Evolutionary conservation across 352 stramenopile genomes (phyloP), one percentile per base, ranked within the genome.

Genomic region (Globisporangium cederbergense): DNA sequence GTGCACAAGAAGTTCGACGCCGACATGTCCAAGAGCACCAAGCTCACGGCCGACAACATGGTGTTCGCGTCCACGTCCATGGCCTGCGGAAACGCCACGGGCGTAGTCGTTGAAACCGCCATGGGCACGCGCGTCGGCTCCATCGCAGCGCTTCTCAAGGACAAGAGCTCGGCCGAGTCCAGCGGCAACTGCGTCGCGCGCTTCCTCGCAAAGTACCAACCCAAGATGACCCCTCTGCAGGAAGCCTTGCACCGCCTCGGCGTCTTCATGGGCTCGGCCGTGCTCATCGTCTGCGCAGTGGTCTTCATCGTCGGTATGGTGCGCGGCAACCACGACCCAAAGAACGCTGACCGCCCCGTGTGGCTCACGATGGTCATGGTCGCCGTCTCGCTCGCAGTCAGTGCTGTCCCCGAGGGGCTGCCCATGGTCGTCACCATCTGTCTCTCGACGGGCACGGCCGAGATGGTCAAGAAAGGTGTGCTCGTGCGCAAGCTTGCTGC

Each of bases 201-300:
- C 0, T 75, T 63, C 55, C 52, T 78, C 8, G 64, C 57, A 16
- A 67, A 74, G 46, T 75, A 74, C 60, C 59, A 75, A 20, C 63
- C 72, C 10, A 79, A 80, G 60, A 70, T 80, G 68, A 97, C 90
- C 25, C 92, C 92, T n/a, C 74, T 98, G 5, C 90, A 97, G 71
- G 61, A 89, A n/a, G 62, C 72, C 51, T 96, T 99, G 76, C 95
- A 98, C 80, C 86, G 93, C 38, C 81, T 99, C 45, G 93, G 94
- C 30, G 74, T 98, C 11, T 91, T 89, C 58, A 89, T 93, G 67
- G 74, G 91, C 5, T 90, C 79, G 45, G 91, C 89, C 30, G 77
- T 79, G 38, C 79, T 96, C 16, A 96, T 95, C 72, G 71, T 83
- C 38, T 83, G 76, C 30, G 61, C 95, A 1, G 96, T 99, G 57